Conservation (phyloP, 2,329 filamentous ascomycete genomes). For the Cryphonectria nitschkei region DNA sequence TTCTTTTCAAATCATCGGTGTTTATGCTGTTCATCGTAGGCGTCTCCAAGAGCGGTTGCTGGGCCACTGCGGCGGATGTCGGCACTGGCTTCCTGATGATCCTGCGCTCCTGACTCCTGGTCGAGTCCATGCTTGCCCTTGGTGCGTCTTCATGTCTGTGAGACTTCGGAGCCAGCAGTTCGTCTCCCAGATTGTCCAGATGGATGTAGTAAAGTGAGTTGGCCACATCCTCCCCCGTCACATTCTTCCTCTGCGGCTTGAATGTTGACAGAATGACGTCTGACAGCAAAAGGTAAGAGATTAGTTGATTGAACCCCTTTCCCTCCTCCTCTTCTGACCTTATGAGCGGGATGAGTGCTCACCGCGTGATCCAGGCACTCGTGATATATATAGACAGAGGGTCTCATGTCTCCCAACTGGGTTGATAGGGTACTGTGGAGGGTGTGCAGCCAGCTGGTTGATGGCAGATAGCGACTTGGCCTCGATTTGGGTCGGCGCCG, state of each 20-base stretch:
- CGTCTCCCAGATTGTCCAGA: constrained; percentile 67
- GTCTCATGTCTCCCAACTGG: constrained; percentile 71
- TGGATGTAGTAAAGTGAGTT: constrained; percentile 92
- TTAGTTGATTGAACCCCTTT: constrained; percentile 24
- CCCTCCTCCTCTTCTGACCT: background rate
- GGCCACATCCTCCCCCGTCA: constrained; percentile 84
- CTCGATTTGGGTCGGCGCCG: constrained; percentile 60
- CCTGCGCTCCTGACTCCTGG: constrained; percentile 36
- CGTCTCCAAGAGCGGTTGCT: background rate
- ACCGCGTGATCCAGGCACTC: constrained; percentile 91
- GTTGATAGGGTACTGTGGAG: constrained; percentile 82
- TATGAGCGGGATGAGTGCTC: constrained; percentile 35
- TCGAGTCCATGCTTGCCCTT: constrained; percentile 50
- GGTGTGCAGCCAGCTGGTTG: constrained; percentile 80
- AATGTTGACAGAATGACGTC: constrained; percentile 92
- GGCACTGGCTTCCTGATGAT: constrained; percentile 60
- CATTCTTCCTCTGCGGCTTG: constrained; percentile 85
- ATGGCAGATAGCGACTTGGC: constrained; percentile 82
- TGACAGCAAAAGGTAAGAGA: constrained; percentile 39
- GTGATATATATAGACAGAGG: constrained; percentile 85
- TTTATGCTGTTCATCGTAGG: constrained; percentile 2
- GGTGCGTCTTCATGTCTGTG: constrained; percentile 39
- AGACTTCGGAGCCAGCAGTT: constrained; percentile 39
- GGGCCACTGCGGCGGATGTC: constrained; percentile 33
- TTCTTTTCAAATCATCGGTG: constrained; percentile 1